Base-by-base conservation (phyloP, 1,139 yeast genomes). In the Protomyces arabidopsidicola region DNA sequence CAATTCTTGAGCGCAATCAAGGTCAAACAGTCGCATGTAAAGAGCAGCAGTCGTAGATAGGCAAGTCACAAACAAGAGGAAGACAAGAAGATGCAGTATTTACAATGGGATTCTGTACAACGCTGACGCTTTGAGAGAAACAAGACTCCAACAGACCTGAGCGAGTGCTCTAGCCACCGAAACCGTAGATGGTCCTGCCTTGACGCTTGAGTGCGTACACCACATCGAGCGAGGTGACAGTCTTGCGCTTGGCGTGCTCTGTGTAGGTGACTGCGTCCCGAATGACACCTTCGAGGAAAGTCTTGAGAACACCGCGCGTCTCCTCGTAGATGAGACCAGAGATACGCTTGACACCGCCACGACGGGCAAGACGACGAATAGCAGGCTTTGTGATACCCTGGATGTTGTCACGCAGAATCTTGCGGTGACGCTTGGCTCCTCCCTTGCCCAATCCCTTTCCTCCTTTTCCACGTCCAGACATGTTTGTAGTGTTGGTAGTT, bases 371-470 rank as follows among this genome's bases (percentile, higher is more conserved):
- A 88, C 98, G 91, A 84, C 98, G 90, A 78, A 91, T 91, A 76
- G 98, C 98, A 78, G 98, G 98, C 85, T 91, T 91, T 71, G 98
- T 91, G 78, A 91, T 91, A 84, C 98, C 98, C 83, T 90, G 97
- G 73, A 91, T 91, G 91, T 91, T 91, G 81, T 93, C 98, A 85
- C 98, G 91, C 74, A 91, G 85, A 81, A 91, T 89, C 89, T 91
- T 91, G 87, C 98, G 89, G 91, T 91, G 98, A 83, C 97, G 91
- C 87, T 93, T 93, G 75, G 98, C 66, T 50, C 66, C 66, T 53
- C 73, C 97, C 82, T 91, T 91, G 77, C 98, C 98, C 76, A 90
- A 84, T 81, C 97, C 97, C 88, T 90, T 90, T 79, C 97, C 97
- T 78, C 97, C 97, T 90, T 90, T 90, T 78, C 97, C 97, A 53